phyloP scores from a whole-genome alignment of 768 basidiomycete genomes.

The Russula earlei region DNA sequence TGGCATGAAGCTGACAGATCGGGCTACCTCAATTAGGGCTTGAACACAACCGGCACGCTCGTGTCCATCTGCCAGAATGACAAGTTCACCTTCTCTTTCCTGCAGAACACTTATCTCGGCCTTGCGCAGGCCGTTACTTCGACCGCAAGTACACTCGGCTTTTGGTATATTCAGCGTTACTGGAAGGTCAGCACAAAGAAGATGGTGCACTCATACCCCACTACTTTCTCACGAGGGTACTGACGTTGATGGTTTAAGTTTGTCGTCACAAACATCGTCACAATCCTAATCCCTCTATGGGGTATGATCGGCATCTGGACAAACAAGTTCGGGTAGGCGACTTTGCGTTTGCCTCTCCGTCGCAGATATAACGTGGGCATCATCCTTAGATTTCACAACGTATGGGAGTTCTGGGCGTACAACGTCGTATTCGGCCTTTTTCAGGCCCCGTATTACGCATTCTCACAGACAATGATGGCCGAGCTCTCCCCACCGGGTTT shows the following conservation, averaged over 20 bases:
- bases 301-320: slow-evolving; percentile 86
- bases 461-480: slow-evolving; percentile 82
- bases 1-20: neutral
- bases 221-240: slow-evolving; percentile 1
- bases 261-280: slow-evolving; percentile 64
- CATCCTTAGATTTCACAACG: slow-evolving; percentile 48
- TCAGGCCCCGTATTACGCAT: slow-evolving; percentile 83
- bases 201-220: slow-evolving; percentile 36
- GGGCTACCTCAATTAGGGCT: slow-evolving; percentile 38
- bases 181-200: slow-evolving; percentile 74
- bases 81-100: slow-evolving; percentile 72
- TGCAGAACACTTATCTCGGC: slow-evolving; percentile 73
- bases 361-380: neutral
- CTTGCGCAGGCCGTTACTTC: slow-evolving; percentile 69
- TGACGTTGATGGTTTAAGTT: slow-evolving; percentile 36
- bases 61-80: slow-evolving; percentile 73
- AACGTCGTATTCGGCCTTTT: slow-evolving; percentile 73
- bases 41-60: slow-evolving; percentile 72
- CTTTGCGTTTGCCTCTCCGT: neutral
- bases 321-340: slow-evolving; percentile 53
- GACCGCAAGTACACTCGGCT: slow-evolving; percentile 57
- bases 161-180: slow-evolving; percentile 76
- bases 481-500: slow-evolving; percentile 83
- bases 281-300: slow-evolving; percentile 75
- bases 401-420: slow-evolving; percentile 86